Percentiles rank a stretch among this genome's conserved stretches.
Evolutionary conservation across 768 basidiomycete genomes (phyloP).

Genomic region (Suillus americanus): DNA sequence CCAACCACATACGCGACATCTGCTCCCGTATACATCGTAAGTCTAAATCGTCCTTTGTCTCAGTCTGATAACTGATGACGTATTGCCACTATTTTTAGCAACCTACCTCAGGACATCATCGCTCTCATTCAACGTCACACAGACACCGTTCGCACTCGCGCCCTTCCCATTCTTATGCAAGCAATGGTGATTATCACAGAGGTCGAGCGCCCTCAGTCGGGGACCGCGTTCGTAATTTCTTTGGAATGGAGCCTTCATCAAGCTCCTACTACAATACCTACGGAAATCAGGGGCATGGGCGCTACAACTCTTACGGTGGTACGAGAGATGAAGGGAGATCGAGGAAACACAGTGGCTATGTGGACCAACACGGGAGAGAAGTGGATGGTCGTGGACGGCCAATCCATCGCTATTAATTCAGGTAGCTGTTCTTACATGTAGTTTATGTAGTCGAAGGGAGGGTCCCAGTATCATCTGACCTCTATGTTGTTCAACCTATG

Average conservation of each 20-base stretch:
- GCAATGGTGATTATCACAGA: constrained; percentile 7
- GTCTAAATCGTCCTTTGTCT: constrained; percentile 5
- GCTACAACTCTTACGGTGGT: constrained; percentile 25
- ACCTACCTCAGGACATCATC: constrained; percentile 19
- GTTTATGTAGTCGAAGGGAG: not conserved
- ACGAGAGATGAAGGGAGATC: constrained; percentile 18
- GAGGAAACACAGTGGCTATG: constrained; percentile 10
- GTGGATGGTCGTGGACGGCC: constrained; percentile 22
- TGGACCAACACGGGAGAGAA: constrained; percentile 28
- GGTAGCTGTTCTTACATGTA: not conserved
- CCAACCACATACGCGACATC: constrained; percentile 13
- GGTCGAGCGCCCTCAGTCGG: constrained; percentile 26
- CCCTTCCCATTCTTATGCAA: constrained; percentile 10
- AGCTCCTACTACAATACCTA: constrained; percentile 13
- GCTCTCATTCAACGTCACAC: constrained; percentile 18
- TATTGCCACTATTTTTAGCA: constrained; percentile 16
- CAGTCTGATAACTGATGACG: not conserved
- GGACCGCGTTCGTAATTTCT: constrained; percentile 39
- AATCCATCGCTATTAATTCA: not conserved
- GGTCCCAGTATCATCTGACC: not conserved
- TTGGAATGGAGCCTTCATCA: constrained; percentile 29
- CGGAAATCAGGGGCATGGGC: constrained; percentile 18
- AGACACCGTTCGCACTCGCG: constrained; percentile 13
- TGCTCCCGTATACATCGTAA: constrained; percentile 12
- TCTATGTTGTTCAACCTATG: not conserved